Percentiles rank a stretch among this genome's conserved stretches.
Evolutionary conservation across 1,139 yeast species (phyloP).

Genomic region (Lodderomyces parapsilosis): DNA sequence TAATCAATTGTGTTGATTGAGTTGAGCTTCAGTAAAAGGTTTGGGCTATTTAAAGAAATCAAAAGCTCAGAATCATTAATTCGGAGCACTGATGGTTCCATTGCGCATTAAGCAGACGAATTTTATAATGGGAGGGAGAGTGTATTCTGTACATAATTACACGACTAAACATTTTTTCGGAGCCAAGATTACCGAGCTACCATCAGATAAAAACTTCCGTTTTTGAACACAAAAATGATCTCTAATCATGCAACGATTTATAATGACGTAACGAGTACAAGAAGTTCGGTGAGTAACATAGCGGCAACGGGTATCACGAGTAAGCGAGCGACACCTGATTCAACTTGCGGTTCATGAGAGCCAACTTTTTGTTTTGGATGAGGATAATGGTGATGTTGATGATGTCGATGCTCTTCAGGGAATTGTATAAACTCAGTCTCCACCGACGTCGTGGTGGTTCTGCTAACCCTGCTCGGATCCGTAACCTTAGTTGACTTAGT

Average conservation of each 20-base stretch:
- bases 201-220: background rate
- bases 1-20: background rate
- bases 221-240: background rate
- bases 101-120: slow-evolving; percentile 3
- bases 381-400: background rate
- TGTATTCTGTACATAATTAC: background rate
- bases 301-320: slow-evolving; percentile 6
- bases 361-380: background rate
- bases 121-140: background rate
- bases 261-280: slow-evolving; percentile 9
- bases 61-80: background rate
- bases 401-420: slow-evolving; percentile 6
- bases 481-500: background rate
- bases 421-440: slow-evolving; percentile 8
- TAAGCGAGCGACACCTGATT: slow-evolving; percentile 9
- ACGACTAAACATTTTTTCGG: background rate
- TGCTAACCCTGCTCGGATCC: background rate
- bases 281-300: slow-evolving; percentile 7
- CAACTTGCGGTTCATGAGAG: background rate
- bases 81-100: slow-evolving; percentile 2
- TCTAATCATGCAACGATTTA: background rate
- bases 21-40: background rate
- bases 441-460: background rate
- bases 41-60: background rate
- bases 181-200: background rate